These are phyloP conservation scores for Dactylellina cionopaga DNA, from an alignment of 2,329 filamentous ascomycete genomes.

Conservation along the genomic window DNA sequence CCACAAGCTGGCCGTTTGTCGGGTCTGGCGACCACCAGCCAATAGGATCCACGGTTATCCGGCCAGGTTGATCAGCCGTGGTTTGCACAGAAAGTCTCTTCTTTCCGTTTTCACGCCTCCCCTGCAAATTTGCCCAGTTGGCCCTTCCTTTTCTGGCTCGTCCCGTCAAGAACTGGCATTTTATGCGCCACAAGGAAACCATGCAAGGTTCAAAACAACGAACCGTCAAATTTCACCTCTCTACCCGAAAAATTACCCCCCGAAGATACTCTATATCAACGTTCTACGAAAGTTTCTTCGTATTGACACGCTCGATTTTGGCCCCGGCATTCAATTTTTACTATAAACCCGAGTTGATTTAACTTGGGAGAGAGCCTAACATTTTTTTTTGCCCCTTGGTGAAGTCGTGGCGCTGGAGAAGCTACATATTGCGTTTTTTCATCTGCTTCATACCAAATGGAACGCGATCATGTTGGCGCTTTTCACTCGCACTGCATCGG, in stretches of 20 bases:
- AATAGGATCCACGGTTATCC: constrained; percentile 49
- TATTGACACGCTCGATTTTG: constrained; percentile 31
- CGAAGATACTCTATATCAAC: constrained; percentile 35
- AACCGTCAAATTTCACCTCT: constrained; percentile 52
- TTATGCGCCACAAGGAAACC: constrained; percentile 52
- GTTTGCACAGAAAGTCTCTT: constrained; percentile 51
- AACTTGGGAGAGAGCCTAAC: constrained; percentile 8
- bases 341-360: constrained; percentile 3
- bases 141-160: constrained; percentile 53
- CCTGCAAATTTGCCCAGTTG: constrained; percentile 52
- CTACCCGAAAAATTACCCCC: too few species aligned
- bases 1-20: constrained; percentile 49
- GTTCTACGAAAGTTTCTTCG: constrained; percentile 27
- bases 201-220: constrained; percentile 53
- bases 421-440: background rate
- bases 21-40: constrained; percentile 19
- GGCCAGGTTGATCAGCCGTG: constrained; percentile 48
- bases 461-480: constrained; percentile 50
- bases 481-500: constrained; percentile 42
- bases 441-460: constrained; percentile 38
- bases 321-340: background rate
- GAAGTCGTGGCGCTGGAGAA: background rate
- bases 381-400: too few species aligned
- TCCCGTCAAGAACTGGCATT: constrained; percentile 52
- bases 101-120: constrained; percentile 53